Evolutionary conservation across 495 filamentous ascomycete genomes (phyloP), one percentile per base, ranked within the genome.

Genomic region (Pyronema omphalodes): DNA sequence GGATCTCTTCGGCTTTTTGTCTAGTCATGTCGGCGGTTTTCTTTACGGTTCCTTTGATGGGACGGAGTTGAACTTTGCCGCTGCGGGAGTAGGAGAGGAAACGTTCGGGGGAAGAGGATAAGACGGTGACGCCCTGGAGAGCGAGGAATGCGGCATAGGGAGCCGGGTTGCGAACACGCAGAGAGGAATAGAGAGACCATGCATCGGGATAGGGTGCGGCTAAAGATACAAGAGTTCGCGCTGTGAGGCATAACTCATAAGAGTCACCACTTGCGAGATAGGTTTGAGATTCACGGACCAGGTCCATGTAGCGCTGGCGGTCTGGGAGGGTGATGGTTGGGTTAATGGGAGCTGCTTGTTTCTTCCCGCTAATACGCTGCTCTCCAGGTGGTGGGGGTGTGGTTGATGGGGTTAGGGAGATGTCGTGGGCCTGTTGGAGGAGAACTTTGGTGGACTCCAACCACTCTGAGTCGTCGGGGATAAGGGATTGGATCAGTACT

Each of bases 11-110:
- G 11, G 88, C 89, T 58, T 82, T 71, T 9, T 71, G 74, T 41
- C 81, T 69, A 1, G 83, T 89, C 62, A 78, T 76, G 12, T 66
- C 67, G 34, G 71, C 65, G 0, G 75, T 74, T 63, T 91, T 93
- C 49, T 76, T 76, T 37, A 95, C 85, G 0, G 91, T 98, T 23
- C 91, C 91, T 70, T 98, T 98, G 74, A 98, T 98, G 0, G 91
- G 91, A 17, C 82, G 73, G 63, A 86, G 80, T 55, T 79, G 73
- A 60, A 78, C 82, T 7, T 60, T 58, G 0, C 75, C 76, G 8
- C 15, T 18, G 7, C 79, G 71, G 52, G 74, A 67, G 79, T 82
- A 91, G 54, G 74, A 75, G 7, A 95, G 75, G 68, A 94, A 98
- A 17, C 87, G 83, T 66, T 98, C 91, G 0, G 91, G 91, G n/a